Base-by-base conservation (phyloP, 2,329 filamentous ascomycete genomes). In the Fusarium coffeatum region DNA sequence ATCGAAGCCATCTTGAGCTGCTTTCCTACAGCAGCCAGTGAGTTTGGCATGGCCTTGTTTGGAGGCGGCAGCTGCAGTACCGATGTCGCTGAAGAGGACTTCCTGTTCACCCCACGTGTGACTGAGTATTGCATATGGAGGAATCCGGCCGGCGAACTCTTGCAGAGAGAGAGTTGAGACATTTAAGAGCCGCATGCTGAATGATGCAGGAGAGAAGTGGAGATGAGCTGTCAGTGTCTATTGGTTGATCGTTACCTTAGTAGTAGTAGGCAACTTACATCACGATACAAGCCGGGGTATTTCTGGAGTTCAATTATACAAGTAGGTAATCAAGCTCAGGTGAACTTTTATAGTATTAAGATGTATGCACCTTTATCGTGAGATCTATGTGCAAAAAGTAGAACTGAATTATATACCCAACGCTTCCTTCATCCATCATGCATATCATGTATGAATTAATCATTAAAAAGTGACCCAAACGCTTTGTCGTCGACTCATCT, bases 341-440 rank as follows among this genome's bases (percentile, higher is more conserved):
- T 55, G 66, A 55, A 56, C 61, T 50, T 58, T 59, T 59, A 30
- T 60, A 41, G 18, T 69, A 68, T 68, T 68, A 68, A 69, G 37
- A 51, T 68, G 25, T 68, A 69, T 68, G 66, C 66, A 68, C 60
- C 59, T 67, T 55, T 56, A 50, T 61, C 46, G 20, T 42, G 47
- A 69, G 60, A 57, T 57, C 34, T 69, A 69, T 54, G 66, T 69
- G 66, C 66, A 66, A 62, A 45, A 42, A 40, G 28, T 62, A 47
- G 66, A 69, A 69, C 50, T 43, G 66, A 69, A 69, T 69, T 69
- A 69, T 69, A 69, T 69, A 69, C 66, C 66, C 55, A 62, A 49
- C 45, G 64, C 49, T 69, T 62, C 66, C 66, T 46, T 43, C 54
- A 49, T 27, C 16, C 61, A 42, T 66, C 54, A 18, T 27, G 28